Conservation (phyloP, 140 eudicot genomes). For the Eryngium alpinum region DNA sequence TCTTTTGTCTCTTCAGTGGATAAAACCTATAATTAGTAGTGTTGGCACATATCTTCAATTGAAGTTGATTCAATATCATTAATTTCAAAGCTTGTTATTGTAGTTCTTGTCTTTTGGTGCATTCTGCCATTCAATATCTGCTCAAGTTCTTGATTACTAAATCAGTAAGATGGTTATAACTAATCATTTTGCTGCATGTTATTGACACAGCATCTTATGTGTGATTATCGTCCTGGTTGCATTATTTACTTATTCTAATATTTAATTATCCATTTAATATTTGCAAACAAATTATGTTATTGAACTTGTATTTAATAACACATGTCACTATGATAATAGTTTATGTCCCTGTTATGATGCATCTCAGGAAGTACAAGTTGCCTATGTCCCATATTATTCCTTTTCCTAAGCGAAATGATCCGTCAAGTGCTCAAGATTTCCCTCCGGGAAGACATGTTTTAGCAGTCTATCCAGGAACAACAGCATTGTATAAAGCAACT, state of each 20-base stretch:
- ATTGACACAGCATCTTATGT: not conserved
- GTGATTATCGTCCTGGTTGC: too few species aligned
- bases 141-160: too few species aligned
- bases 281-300: too few species aligned
- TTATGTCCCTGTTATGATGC: constrained; percentile 5
- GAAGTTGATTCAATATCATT: not conserved
- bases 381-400: constrained; percentile 83
- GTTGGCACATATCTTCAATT: not conserved
- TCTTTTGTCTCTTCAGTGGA: too few species aligned
- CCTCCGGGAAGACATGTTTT: constrained; percentile 80
- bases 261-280: too few species aligned
- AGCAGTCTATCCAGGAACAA: constrained; percentile 95
- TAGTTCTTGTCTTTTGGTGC: not conserved
- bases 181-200: not conserved
- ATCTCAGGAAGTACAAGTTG: constrained; percentile 71
- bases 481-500: constrained; percentile 92
- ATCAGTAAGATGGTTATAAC: too few species aligned
- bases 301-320: not conserved
- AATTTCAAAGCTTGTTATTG: not conserved
- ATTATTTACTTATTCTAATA: too few species aligned
- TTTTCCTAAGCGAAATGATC: constrained; percentile 74
- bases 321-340: too few species aligned
- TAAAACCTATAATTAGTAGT: not conserved
- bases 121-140: too few species aligned
- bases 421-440: constrained; percentile 67